These are phyloP conservation scores for Penicillium goetzii DNA, from an alignment of 495 filamentous ascomycete genomes.

Conservation along the genomic window DNA sequence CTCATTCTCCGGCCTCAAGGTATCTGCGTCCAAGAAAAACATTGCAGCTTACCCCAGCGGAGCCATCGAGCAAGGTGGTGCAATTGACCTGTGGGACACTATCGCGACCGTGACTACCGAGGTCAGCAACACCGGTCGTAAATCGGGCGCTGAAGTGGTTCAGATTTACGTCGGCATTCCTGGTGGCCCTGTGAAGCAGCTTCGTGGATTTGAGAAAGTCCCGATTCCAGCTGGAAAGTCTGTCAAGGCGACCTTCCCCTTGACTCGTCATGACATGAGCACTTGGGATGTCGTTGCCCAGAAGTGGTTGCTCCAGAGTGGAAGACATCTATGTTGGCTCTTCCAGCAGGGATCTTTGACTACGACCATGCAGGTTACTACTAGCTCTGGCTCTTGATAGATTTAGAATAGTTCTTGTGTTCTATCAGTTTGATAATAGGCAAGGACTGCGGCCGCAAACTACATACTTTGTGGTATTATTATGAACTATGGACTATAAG, in stretches of 20 bases:
- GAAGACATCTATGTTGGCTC: slow-evolving; percentile 30
- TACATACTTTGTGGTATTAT: too few relatives aligned
- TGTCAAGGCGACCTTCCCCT: slow-evolving; percentile 52
- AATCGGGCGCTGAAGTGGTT: slow-evolving; percentile 57
- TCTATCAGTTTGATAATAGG: neutral
- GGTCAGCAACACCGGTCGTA: slow-evolving; percentile 58
- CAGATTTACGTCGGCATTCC: slow-evolving; percentile 57
- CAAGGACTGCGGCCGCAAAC: neutral
- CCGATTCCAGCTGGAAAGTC: slow-evolving; percentile 44
- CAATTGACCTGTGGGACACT: slow-evolving; percentile 61
- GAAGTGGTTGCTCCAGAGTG: slow-evolving; percentile 57
- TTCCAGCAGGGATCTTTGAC: slow-evolving; percentile 30
- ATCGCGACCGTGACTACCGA: slow-evolving; percentile 52
- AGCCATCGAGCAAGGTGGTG: slow-evolving; percentile 59
- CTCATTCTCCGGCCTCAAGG: slow-evolving; percentile 19
- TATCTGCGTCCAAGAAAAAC: slow-evolving; percentile 54
- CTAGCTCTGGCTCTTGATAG: slow-evolving; percentile 2
- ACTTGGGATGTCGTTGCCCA: slow-evolving; percentile 67
- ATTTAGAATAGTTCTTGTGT: neutral
- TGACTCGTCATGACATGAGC: slow-evolving; percentile 67
- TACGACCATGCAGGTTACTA: slow-evolving; percentile 16
- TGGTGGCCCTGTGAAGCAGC: slow-evolving; percentile 55
- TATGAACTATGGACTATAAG: neutral
- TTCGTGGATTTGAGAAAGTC: slow-evolving; percentile 70
- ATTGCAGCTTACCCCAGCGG: slow-evolving; percentile 41